phyloP scores from a whole-genome alignment of 1,139 yeast species.

The Pichia sp. region DNA sequence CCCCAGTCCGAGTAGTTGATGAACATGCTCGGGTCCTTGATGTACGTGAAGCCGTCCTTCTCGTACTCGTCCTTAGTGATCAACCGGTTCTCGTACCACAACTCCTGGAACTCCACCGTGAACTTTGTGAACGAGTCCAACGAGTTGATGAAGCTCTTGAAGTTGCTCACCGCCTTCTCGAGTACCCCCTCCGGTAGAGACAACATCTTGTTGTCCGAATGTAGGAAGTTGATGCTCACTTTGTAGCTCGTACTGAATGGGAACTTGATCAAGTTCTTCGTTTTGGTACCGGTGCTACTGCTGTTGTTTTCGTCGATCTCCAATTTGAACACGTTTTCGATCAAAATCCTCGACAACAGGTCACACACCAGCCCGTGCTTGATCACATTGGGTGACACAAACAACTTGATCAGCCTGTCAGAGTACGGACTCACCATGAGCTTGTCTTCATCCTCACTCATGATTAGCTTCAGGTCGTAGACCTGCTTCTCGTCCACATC shows the following conservation, averaged over 20 bases:
- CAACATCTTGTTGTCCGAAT: constrained; percentile 51
- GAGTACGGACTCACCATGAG: constrained; percentile 36
- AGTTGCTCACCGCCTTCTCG: constrained; percentile 39
- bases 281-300: background rate
- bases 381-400: constrained; percentile 32
- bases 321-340: constrained; percentile 36
- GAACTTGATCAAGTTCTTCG: constrained; percentile 16
- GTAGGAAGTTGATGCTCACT: constrained; percentile 54
- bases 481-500: background rate
- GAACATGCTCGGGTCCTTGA: constrained; percentile 56
- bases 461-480: constrained; percentile 29
- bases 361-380: constrained; percentile 34
- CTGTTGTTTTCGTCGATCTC: constrained; percentile 30
- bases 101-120: constrained; percentile 74
- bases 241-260: constrained; percentile 25
- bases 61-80: constrained; percentile 10
- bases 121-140: constrained; percentile 58
- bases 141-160: constrained; percentile 41
- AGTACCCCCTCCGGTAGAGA: constrained; percentile 46
- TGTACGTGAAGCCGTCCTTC: constrained; percentile 3
- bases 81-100: constrained; percentile 46
- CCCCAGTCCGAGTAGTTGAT: constrained; percentile 80
- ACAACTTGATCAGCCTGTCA: constrained; percentile 32
- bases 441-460: constrained; percentile 27
- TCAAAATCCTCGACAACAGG: constrained; percentile 35